phyloP scores from a whole-genome alignment of 306 rosid genomes.

The Trichosanthes truncata region DNA sequence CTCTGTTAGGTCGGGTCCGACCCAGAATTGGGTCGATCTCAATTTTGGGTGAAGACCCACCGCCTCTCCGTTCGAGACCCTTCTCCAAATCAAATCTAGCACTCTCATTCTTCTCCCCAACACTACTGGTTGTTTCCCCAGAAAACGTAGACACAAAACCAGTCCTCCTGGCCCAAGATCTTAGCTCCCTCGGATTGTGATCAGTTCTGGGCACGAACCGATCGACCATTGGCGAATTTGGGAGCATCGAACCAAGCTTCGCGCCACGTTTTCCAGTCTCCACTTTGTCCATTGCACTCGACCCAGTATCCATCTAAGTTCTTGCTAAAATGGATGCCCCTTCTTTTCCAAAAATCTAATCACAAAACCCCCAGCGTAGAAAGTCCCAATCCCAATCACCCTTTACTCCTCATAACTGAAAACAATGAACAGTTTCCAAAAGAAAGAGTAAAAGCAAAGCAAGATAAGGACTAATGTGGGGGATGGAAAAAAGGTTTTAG shows the following conservation, averaged over 20 bases:
- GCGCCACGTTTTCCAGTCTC: conserved; percentile 20
- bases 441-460: conserved; percentile 40
- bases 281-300: conserved; percentile 22
- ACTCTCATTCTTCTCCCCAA: conserved; percentile 41
- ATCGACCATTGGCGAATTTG: conserved; percentile 30
- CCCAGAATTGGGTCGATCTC: conserved; percentile 83
- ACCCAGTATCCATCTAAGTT: conserved; percentile 42
- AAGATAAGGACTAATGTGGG: conserved; percentile 16
- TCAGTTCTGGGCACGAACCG: conserved; percentile 59
- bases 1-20: conserved; percentile 34
- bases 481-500: neutral
- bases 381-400: neutral
- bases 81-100: conserved; percentile 42
- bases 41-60: conserved; percentile 64
- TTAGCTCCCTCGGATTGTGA: conserved; percentile 63
- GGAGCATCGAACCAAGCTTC: conserved; percentile 23
- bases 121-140: conserved; percentile 46
- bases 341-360: conserved; percentile 1
- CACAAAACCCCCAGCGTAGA: neutral
- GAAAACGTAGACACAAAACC: conserved; percentile 82
- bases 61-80: conserved; percentile 31
- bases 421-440: neutral
- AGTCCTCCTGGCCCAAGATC: conserved; percentile 84
- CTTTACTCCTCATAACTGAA: neutral
- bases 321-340: conserved; percentile 16